Base-by-base conservation (phyloP, 2,329 filamentous ascomycete species). In the Claviceps sp. region DNA sequence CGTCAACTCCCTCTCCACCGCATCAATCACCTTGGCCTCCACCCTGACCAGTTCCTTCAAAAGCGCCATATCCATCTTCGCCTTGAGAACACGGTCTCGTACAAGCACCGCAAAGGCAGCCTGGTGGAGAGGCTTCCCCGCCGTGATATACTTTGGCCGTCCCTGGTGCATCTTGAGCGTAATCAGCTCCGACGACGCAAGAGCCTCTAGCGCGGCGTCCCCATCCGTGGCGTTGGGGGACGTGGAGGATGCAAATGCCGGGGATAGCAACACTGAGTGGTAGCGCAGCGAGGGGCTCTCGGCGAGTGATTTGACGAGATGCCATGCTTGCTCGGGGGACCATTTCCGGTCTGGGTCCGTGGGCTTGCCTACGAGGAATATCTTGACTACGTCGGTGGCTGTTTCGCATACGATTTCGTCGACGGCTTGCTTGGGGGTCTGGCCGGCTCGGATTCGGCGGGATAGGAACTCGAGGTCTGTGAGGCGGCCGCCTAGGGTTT, bases 401-500 rank as follows among this genome's bases (percentile, higher is more conserved):
- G 85, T 86, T 63, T 95, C 89, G 51, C 88, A 83, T 51, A 95
- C 85, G 56, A 98, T 97, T 57, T 95, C 89, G 22, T 82, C 74
- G 2, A 96, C 84, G 2, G 93, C 93, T 58, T 85, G 77, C 56
- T 76, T 78, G 0, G 93, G 93, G 2, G 78, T 85, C 65, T 96
- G 89, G 16, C 93, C 91, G 1, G 85, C 82, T 68, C 89, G 88
- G 60, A 98, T 85, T 17, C 93, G 80, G 39, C 91, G 82, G n/a
- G 90, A 86, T 44, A 98, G 80, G 62, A 93, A 94, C 64, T 97
- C 91, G 19, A 98, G 82, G 62, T 98, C 93, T 0, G 89, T 95
- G n/a, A 98, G 76, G 3, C 93, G 87, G 2, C 93, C 93, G 22
- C 93, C 93, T 1, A 98, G 77, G 0, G 83, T 78, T 30, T 82